These are phyloP conservation scores for Penium margaritaceum DNA, from an alignment of 139 green algal species.

Conservation along the genomic window DNA sequence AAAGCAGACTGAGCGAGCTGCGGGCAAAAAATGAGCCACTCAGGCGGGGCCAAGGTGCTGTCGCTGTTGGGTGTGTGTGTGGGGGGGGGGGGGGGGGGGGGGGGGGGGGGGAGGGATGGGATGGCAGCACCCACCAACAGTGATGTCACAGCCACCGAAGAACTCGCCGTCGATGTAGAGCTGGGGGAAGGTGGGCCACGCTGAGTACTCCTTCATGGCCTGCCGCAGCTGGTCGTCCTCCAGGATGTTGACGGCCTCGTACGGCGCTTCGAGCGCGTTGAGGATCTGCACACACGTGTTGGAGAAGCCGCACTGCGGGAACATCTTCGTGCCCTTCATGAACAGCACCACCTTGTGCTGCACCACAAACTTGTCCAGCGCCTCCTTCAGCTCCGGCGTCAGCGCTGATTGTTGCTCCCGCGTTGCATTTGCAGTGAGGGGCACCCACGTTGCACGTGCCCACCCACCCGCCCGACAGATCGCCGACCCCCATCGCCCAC, in stretches of 20 bases:
- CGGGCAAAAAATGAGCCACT: no score
- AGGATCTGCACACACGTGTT: slow-evolving; percentile 90
- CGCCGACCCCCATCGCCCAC: no score
- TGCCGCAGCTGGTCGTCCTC: slow-evolving; percentile 70
- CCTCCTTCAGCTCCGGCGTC: slow-evolving; percentile 42
- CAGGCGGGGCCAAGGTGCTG: no score
- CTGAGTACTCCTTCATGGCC: slow-evolving; percentile 54
- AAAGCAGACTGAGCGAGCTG: no score
- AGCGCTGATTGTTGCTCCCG: no score
- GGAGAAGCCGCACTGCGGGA: slow-evolving; percentile 90
- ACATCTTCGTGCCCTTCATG: slow-evolving; percentile 83
- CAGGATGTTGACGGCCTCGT: slow-evolving; percentile 88
- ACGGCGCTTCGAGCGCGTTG: slow-evolving; percentile 60
- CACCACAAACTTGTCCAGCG: slow-evolving; percentile 34
- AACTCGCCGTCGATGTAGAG: slow-evolving; percentile 95
- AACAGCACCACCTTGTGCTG: slow-evolving; percentile 64
- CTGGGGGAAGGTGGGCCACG: slow-evolving; percentile 85
- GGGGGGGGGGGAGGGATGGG: background rate
- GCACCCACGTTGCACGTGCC: no score
- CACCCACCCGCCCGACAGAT: no score
- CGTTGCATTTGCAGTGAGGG: no score
- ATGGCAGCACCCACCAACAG: slow-evolving; percentile 59
- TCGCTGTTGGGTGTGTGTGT: no score
- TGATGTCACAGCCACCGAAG: slow-evolving; percentile 92
- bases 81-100: no score